Conservation (phyloP, 495 filamentous ascomycete genomes). For the Neurospora sp. region DNA sequence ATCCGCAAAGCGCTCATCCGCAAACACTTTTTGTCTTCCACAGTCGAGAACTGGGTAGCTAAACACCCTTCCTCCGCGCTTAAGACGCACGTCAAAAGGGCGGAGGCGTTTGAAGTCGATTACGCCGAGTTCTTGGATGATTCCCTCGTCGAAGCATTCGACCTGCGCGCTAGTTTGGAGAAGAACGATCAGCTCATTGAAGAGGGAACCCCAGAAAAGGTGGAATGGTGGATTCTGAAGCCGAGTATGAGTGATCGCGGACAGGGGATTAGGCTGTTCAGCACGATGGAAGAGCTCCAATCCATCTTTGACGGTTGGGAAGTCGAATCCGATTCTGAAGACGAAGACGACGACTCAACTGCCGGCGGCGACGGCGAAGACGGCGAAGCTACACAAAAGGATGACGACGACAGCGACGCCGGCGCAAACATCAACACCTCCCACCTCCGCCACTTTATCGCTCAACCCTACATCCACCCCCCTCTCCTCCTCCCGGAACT, state of each 20-base stretch:
- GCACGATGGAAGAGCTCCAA: slow-evolving; percentile 65
- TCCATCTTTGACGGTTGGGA: slow-evolving; percentile 87
- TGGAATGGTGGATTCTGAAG: slow-evolving; percentile 97
- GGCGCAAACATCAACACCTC: slow-evolving; percentile 62
- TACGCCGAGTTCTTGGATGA: slow-evolving; percentile 96
- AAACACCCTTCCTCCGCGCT: slow-evolving; percentile 70
- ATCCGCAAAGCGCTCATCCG: slow-evolving; percentile 96
- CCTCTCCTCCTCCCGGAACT: slow-evolving; percentile 61
- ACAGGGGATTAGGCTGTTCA: slow-evolving; percentile 84
- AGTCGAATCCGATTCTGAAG: slow-evolving; percentile 40
- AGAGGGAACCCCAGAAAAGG: background rate
- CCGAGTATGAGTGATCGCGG: slow-evolving; percentile 95
- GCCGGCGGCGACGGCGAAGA: background rate
- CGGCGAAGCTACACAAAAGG: slow-evolving; percentile 1
- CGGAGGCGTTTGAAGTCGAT: slow-evolving; percentile 82
- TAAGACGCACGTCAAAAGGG: slow-evolving; percentile 55
- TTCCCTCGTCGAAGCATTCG: slow-evolving; percentile 78
- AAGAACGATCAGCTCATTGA: slow-evolving; percentile 40
- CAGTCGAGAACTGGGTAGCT: slow-evolving; percentile 65
- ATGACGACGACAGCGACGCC: background rate
- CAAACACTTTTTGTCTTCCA: slow-evolving; percentile 83
- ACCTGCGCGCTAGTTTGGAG: slow-evolving; percentile 65
- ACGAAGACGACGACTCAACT: slow-evolving; percentile 7
- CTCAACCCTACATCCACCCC: slow-evolving; percentile 89
- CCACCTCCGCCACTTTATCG: slow-evolving; percentile 91